Evolutionary conservation across 176 grass and related monocot species (phyloP).

Genomic region (Bonia amplexicaulis): DNA sequence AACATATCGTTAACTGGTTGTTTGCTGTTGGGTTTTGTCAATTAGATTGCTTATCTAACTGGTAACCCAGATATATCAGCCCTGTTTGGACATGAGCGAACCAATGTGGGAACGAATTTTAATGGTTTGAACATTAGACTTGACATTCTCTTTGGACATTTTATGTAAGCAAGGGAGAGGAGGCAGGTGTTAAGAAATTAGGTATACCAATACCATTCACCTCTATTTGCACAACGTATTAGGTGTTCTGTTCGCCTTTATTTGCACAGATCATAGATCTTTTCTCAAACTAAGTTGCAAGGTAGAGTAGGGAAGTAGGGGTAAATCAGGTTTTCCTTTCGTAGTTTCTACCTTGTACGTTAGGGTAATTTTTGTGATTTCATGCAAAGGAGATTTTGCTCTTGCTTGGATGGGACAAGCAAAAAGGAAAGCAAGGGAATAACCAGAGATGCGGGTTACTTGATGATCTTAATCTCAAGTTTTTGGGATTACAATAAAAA

Average conservation of each 20-base stretch:
- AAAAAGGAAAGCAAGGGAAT: neutral
- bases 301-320: neutral
- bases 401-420: neutral
- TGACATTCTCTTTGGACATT: neutral
- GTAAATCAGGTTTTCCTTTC: neutral
- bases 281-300: neutral
- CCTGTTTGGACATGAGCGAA: neutral
- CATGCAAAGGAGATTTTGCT: neutral
- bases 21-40: neutral
- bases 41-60: neutral
- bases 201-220: neutral
- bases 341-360: neutral
- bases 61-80: neutral
- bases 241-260: neutral
- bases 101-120: neutral
- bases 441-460: neutral
- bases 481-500: neutral
- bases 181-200: neutral
- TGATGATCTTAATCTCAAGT: neutral
- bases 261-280: neutral
- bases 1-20: neutral
- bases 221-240: neutral
- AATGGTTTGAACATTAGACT: neutral
- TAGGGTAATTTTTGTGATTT: neutral
- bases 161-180: neutral